Base-by-base conservation (phyloP, 768 basidiomycete genomes). In the Boletus vinaceobasis region DNA sequence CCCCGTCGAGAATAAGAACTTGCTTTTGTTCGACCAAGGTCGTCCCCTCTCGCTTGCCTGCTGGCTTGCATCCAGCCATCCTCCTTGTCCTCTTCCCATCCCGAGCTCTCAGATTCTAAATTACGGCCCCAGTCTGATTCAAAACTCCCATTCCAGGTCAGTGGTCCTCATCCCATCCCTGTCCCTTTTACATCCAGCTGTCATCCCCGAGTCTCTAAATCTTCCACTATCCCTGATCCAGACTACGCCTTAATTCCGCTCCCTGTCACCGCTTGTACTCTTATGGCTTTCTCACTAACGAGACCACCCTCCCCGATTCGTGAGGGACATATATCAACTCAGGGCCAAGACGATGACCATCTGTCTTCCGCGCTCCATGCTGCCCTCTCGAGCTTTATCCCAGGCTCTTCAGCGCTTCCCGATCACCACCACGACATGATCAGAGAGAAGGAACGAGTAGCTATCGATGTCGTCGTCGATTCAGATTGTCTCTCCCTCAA, bases 401-500 rank as follows among this genome's bases (percentile, higher is more conserved):
- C 60, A 50, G 40, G 62, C 45, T 57, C 66, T 1, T 64, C 66
- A n/a, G 50, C 53, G 1, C 59, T 61, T 40, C 58, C 58, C 1
- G 60, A 61, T 36, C 61, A 61, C 53, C 61, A 66, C 51, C 68
- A 61, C 68, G 77, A 79, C 52, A 79, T 77, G 73, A 67, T 58
- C 55, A 74, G 69, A 47, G 77, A 77, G 48, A 79, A 79, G 58
- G 75, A 77, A 33, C 74, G 72, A 27, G 74, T 82, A n/a, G 74
- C 71, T 46, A 76, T 98, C 59, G 88, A 94, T 60, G 87, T 98
- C 62, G 65, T 84, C 50, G 81, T 97, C 51, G 84, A 88, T 67
- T 76, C 79, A 4, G 87, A 89, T 37, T 77, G 74, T 61, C 73
- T 97, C 58, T 77, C 79, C 49, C 80, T 98, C 64, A 81, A 84